Base-by-base conservation (phyloP, 2,329 filamentous ascomycete species). In the Lachnellula arida region DNA sequence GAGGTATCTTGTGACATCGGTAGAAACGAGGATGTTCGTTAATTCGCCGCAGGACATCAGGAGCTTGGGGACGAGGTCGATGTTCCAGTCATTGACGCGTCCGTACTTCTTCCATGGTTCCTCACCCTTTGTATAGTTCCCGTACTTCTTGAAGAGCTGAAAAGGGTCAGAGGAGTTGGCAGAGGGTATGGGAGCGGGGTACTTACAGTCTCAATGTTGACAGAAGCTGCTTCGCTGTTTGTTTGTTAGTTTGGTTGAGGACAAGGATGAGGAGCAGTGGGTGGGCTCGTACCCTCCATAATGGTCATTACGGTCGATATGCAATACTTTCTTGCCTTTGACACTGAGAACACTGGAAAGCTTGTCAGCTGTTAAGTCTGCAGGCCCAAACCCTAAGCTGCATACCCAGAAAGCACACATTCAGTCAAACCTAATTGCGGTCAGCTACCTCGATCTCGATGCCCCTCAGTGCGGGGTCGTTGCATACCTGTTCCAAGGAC, bases 51-150 rank as follows among this genome's bases (percentile, higher is more conserved):
- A 96, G 58, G 93, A 91, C 92, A 99, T 97, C 74, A 99, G 84
- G 70, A 99, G 87, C 82, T 99, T 99, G 65, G 94, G 93, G 49
- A 99, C 92, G 60, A 99, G 83, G 73, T 99, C 95, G 75, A 99
- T 95, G 81, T 97, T 97, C 94, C 94, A 99, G 82, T 97, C 93
- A 77, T 97, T 97, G 72, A 86, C 80, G 58, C 94, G 88, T 68
- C 93, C 93, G 74, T 97, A 97, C 76, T 96, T 92, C 81, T 95
- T 93, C 94, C 94, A 97, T 64, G 93, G 92, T 80, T 97, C 89
- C 71, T 91, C 87, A 66, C 88, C 89, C 60, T 81, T 73, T 58
- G 77, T 73, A 72, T 85, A 89, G 79, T 94, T 94, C 73, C 90
- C 89, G 74, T 96, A 95, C 75, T 92, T 95, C 80, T 94, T 96